Evolutionary conservation across 2,329 filamentous ascomycete species (phyloP), one percentile per base, ranked within the genome.

Genomic region (Penicillium polonicum): DNA sequence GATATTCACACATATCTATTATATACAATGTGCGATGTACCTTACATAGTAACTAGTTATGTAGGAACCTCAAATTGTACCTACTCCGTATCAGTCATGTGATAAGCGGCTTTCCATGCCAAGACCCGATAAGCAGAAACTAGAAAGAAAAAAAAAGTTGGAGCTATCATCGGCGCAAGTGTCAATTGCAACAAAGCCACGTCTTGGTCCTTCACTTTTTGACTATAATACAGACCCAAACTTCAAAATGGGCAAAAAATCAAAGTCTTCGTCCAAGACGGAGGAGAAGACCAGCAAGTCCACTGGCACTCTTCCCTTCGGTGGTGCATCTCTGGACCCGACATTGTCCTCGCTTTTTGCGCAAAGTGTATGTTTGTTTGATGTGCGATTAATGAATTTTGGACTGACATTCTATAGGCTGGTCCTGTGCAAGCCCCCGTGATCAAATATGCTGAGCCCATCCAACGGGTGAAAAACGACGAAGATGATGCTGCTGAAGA

Each of bases 281-380:
- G 61, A 68, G 54, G 60, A 60, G 49, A 44, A 42, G 56, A 61
- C 58, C 43, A 52, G 31, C 50, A 55, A 27, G 52, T 43, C 60
- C 39, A 60, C 63, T 39, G 60, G 55, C 58, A 29, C 50, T 46
- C 68, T 72, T 57, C 62, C 74, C 38, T 69, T 78, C 71, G 80
- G 88, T 52, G 86, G 87, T 53, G 83, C 83, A 72, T 80, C 81
- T 59, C 79, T 91, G 59, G 88, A 92, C 78, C 87, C 88, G 72
- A 78, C 81, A 55, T 79, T 92, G 64, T 82, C 87, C 68, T 86
- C 87, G 60, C 81, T 92, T 39, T 92, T 92, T 76, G 82, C 87
- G 57, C 79, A 82, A 57, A 91, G 89, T 79, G 88, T 91, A 82
- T 78, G 87, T 82, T 43, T 42, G 42, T 41, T 29, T 42, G 17